Evolutionary conservation across 202 grass and related monocot species (phyloP).

Genomic region (Saccharum hybrid): DNA sequence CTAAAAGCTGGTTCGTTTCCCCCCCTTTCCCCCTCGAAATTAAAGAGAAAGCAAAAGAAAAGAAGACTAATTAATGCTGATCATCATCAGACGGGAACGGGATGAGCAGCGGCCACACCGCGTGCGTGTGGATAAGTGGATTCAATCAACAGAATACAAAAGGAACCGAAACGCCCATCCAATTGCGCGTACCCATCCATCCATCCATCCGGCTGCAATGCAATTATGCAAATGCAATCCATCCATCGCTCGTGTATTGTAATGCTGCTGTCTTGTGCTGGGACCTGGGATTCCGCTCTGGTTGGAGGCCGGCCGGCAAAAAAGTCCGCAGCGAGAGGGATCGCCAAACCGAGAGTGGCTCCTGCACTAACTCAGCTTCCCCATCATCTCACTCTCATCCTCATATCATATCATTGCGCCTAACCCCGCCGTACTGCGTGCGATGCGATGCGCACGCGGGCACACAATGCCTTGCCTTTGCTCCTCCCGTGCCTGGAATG

Average conservation of each 20-base stretch:
- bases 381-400: background rate
- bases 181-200: slow-evolving; percentile 10
- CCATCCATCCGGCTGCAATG: background rate
- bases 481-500: background rate
- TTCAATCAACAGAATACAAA: background rate
- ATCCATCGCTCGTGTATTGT: background rate
- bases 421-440: background rate
- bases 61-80: background rate
- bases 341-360: slow-evolving; percentile 5
- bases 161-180: background rate
- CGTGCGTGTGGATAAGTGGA: background rate
- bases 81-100: background rate
- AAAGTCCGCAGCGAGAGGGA: slow-evolving; percentile 8
- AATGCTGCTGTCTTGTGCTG: background rate
- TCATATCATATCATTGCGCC: background rate
- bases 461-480: background rate
- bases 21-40: accelerated
- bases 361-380: slow-evolving; percentile 18
- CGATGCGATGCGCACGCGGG: background rate
- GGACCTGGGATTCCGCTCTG: background rate
- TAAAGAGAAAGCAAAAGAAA: background rate
- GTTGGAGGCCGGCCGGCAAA: background rate
- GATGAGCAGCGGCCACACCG: background rate
- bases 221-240: too few relatives aligned
- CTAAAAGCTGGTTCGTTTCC: background rate